Evolutionary conservation across 495 filamentous ascomycete genomes (phyloP).

Genomic region (Penicillium pulvis): DNA sequence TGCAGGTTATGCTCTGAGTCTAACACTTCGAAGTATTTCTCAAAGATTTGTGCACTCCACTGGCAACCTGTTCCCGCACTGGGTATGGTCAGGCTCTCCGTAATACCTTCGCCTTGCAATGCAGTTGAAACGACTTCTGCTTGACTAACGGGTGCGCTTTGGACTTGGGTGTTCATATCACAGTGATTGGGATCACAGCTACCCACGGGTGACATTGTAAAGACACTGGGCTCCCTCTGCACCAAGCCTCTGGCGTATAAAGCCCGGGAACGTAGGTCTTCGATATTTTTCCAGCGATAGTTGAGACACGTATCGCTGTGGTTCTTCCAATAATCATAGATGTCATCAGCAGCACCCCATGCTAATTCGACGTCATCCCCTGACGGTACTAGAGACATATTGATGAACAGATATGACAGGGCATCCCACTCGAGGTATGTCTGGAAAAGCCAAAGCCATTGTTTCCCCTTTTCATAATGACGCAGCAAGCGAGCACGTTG

Average conservation of each 20-base stretch:
- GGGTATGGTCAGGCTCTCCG: constrained; percentile 4
- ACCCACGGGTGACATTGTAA: too few species aligned
- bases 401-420: constrained; percentile 64
- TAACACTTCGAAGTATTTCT: constrained; percentile 16
- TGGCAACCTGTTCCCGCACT: constrained; percentile 22
- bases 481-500: constrained; percentile 38
- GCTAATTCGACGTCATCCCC: neutral
- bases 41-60: constrained; percentile 23
- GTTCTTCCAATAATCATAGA: constrained; percentile 22
- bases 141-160: too few species aligned
- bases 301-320: constrained; percentile 5
- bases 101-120: neutral
- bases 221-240: neutral
- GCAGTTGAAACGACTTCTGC: neutral
- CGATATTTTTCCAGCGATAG: constrained; percentile 18
- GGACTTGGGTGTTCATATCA: too few species aligned
- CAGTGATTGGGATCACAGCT: neutral
- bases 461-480: constrained; percentile 16
- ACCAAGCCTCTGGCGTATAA: constrained; percentile 10
- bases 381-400: constrained; percentile 53
- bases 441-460: constrained; percentile 62
- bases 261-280: constrained; percentile 17
- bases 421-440: constrained; percentile 81
- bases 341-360: constrained; percentile 18
- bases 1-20: constrained; percentile 6